phyloP scores from a whole-genome alignment of 805 yeast genomes.

The Pichia scutulata region DNA sequence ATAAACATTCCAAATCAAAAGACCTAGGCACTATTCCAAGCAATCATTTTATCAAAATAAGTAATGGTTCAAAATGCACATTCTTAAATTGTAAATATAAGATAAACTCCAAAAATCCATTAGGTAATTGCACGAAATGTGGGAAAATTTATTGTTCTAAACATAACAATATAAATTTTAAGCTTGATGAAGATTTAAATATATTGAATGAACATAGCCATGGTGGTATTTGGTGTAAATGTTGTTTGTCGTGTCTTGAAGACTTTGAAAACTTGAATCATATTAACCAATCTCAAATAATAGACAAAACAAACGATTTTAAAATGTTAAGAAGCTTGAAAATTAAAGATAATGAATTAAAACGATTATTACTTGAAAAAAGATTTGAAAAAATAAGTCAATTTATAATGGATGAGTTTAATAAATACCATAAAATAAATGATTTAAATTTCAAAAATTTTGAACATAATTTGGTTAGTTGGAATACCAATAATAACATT shows the following conservation, averaged over 20 bases:
- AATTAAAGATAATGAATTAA: constrained; percentile 28
- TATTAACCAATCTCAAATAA: background rate
- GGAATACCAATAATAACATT: constrained; percentile 49
- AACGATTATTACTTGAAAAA: constrained; percentile 37
- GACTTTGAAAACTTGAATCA: constrained; percentile 46
- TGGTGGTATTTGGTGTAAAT: constrained; percentile 59
- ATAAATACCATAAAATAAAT: constrained; percentile 8
- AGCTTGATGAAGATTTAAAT: constrained; percentile 38
- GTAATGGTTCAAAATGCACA: constrained; percentile 36
- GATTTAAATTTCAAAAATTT: constrained; percentile 21
- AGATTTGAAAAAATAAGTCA: constrained; percentile 40
- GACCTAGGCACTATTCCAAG: constrained; percentile 24
- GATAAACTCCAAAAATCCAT: constrained; percentile 46
- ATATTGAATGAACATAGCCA: constrained; percentile 29
- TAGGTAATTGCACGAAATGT: constrained; percentile 68
- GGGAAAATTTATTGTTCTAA: constrained; percentile 61
- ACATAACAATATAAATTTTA: constrained; percentile 51
- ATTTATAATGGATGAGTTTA: constrained; percentile 43
- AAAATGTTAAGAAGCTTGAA: constrained; percentile 36
- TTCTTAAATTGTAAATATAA: constrained; percentile 1
- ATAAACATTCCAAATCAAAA: background rate
- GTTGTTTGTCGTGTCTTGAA: constrained; percentile 58
- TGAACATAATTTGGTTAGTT: constrained; percentile 46
- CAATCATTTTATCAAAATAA: constrained; percentile 52
- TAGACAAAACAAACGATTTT: constrained; percentile 11